A percentile compares a stretch with the other conserved stretches of the same genome.
phyloP scores from a whole-genome alignment of 78 protist species.

The Trichosphaerium sp. region DNA sequence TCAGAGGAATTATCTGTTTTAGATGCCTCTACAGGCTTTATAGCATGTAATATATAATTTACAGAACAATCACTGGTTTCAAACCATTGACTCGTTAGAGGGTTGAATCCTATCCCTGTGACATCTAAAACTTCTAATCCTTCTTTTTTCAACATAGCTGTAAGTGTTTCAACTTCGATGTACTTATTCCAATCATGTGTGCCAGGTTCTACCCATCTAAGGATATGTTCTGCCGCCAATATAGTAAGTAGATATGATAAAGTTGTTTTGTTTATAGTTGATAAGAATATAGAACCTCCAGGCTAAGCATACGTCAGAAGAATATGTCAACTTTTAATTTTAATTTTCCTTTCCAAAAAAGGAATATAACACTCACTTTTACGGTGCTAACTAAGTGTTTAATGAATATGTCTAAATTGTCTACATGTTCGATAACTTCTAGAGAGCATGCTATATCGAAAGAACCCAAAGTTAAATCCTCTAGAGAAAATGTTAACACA shows the following conservation, averaged over 20 bases:
- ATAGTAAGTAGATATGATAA: constrained; percentile 10
- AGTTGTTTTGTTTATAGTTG: constrained; percentile 23
- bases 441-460: constrained; percentile 23
- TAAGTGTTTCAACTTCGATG: background rate
- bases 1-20: background rate
- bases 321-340: too few relatives aligned
- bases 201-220: constrained; percentile 12
- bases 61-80: background rate
- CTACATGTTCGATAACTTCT: constrained; percentile 43
- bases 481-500: too few relatives aligned
- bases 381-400: background rate
- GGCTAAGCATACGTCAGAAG: too few relatives aligned
- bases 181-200: constrained; percentile 35
- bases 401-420: constrained; percentile 22
- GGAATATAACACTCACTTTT: too few relatives aligned
- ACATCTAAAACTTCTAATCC: background rate
- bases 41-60: constrained; percentile 23
- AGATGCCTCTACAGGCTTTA: background rate
- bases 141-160: background rate
- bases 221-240: constrained; percentile 15
- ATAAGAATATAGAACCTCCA: constrained; percentile 29
- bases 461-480: too few relatives aligned
- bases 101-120: constrained; percentile 23
- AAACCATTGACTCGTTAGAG: constrained; percentile 8
- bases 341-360: too few relatives aligned